Evolutionary conservation across 106 monocot species (phyloP).

Genomic region (Phalaenopsis aphrodite): DNA sequence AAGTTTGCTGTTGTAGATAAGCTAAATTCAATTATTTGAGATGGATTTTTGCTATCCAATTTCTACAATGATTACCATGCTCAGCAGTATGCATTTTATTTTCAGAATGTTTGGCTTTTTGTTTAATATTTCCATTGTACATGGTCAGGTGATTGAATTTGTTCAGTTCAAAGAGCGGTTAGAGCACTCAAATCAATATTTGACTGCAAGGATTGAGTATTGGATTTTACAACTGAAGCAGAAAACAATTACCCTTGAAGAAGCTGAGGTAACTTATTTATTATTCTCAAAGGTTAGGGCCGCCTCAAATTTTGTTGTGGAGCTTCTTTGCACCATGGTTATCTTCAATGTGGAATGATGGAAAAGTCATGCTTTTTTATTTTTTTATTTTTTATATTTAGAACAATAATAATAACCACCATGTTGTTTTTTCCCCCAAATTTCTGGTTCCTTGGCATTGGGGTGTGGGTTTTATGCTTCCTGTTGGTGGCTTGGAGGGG

Average conservation of each 20-base stretch:
- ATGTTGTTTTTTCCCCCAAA: neutral
- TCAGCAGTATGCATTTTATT: no score
- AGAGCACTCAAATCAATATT: slow-evolving; percentile 69
- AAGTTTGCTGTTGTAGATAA: no score
- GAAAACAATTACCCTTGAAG: slow-evolving; percentile 54
- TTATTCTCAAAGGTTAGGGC: neutral
- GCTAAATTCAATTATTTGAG: no score
- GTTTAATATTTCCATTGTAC: no score
- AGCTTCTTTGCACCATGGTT: neutral
- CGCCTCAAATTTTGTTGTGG: neutral
- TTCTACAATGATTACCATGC: no score
- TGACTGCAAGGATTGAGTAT: slow-evolving; percentile 51
- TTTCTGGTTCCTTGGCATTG: neutral
- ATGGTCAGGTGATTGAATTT: no score
- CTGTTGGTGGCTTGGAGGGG: neutral
- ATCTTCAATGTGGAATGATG: neutral
- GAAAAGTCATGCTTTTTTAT: no score
- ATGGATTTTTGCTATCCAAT: no score
- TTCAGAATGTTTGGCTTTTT: no score
- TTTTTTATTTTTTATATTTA: no score
- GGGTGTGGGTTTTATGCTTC: neutral
- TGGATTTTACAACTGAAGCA: slow-evolving; percentile 63
- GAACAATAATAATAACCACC: no score
- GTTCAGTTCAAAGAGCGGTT: slow-evolving; percentile 9
- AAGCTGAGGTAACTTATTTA: slow-evolving; percentile 52